These are phyloP conservation scores for Salix suchowensis DNA, from an alignment of 345 rosid species.

Conservation along the genomic window DNA sequence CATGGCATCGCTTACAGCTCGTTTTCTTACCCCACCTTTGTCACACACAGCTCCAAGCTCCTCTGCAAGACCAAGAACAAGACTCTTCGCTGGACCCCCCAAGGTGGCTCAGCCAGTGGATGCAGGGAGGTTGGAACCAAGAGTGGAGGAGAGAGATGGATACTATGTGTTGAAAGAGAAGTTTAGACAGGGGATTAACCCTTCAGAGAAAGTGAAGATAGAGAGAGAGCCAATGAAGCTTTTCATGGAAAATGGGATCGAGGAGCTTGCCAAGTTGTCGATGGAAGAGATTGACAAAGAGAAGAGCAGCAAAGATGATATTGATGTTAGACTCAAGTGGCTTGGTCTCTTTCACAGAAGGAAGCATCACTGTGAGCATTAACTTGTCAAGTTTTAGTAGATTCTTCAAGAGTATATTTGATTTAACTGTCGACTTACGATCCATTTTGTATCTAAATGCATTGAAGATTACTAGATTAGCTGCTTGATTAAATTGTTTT, in stretches of 20 bases:
- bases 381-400: background rate
- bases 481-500: background rate
- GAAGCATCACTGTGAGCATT: conserved; percentile 71
- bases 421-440: background rate
- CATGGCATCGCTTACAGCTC: conserved; percentile 51
- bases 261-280: conserved; percentile 63
- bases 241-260: conserved; percentile 69
- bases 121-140: conserved; percentile 66
- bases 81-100: conserved; percentile 28
- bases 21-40: conserved; percentile 38
- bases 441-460: background rate
- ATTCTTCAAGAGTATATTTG: background rate
- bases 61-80: conserved; percentile 39
- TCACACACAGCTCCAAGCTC: conserved; percentile 15
- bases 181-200: conserved; percentile 74
- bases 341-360: conserved; percentile 93
- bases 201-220: conserved; percentile 83
- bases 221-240: conserved; percentile 83
- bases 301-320: conserved; percentile 62
- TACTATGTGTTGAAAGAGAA: conserved; percentile 81
- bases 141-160: conserved; percentile 73
- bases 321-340: conserved; percentile 95
- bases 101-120: conserved; percentile 31
- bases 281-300: conserved; percentile 67
- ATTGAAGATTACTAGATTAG: background rate